Base-by-base conservation (phyloP, 2,329 filamentous ascomycete genomes). In the Aureobasidium zeae region DNA sequence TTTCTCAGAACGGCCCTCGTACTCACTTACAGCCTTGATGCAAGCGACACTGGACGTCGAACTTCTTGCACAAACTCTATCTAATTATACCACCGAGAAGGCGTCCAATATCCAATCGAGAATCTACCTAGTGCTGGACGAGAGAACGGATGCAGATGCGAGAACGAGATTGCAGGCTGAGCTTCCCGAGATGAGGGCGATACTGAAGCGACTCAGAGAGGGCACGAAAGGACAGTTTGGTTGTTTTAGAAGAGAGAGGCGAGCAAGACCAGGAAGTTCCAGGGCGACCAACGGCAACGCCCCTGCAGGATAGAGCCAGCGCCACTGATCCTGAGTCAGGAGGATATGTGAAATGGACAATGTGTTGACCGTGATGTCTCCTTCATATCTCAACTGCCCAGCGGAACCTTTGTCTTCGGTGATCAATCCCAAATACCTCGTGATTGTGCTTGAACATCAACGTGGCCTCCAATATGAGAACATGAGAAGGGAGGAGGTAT, bases 1-100 rank as follows among this genome's bases (percentile, higher is more conserved):
- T 0, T 94, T 96, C 70, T 70, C 74, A 61, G 60, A 70, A 25
- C 39, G 39, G 1, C 78, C 66, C 0, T 30, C 48, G 13, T 96
- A 91, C 64, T 74, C 79, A 1, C 77, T 98, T 0, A 72, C 82
- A 4, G 81, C 84, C 5, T 75, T 98, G 38, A 94, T 96, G 81
- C 93, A 98, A 65, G 93, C 93, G 1, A 98, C 91, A 0, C 76
- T 98, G 1, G 91, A 98, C 57, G 88, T 95, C 1, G 91, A 98
- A 63, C 96, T 98, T 58, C 81, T 96, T 46, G 86, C 88, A 1
- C 91, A 98, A 67, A 95, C 89, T 4, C 73, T 98, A 24, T 84
- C 77, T 48, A 81, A 88, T 53, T 98, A 93, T 63, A 91, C 86
- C 0, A 91, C 86, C 0, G 83, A 94, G 46, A 74, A 78, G 38